Evolutionary conservation across 192 early-diverging fungal species (phyloP), one percentile per base, ranked within the genome.

Genomic region (Linnemannia exigua): DNA sequence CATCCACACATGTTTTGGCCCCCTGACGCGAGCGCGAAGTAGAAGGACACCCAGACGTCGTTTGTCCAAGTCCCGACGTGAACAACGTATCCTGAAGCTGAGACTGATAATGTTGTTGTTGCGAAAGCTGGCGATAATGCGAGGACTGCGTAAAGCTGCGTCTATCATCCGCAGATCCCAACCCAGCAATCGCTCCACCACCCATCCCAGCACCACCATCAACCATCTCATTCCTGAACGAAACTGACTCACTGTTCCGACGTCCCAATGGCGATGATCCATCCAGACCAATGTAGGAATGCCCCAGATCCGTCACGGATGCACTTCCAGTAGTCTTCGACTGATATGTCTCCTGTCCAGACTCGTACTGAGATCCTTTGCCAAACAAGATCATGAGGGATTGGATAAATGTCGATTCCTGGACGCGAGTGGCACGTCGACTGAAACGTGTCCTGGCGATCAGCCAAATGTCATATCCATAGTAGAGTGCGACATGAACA

Each of bases 401-500:
- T 41, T 71, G 35, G 1, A n/a, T 31, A 28, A 76, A 25, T 5
- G 44, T 3, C n/a, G 71, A 83, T 14, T 19, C 41, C 47, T 74
- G 66, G 15, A 70, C 20, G 0, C 70, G 69, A 31, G 4, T 20
- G 5, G 38, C 1, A 33, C 36, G 78, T 31, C 82, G 76, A 35
- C 3, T 63, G 11, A 35, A 78, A 5, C 81, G 61, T 1, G 58
- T 78, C 47, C 72, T 84, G 37, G 89, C 82, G 52, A 91, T 90
- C 31, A 73, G 52, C 61, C 83, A 81, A 66, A 95, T 93, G 71
- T 94, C 88, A 36, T 83, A 79, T 22, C 94, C 92, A 58, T 95
- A 92, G 87, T 89, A 94, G 16, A 96, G 79, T n/a, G 73, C 72
- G n/a, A 91, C 90, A 78, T 96, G 94, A 9, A 89, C 83, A 16